phyloP scores from a whole-genome alignment of 768 basidiomycete species.

The Pulveroboletus sp. region DNA sequence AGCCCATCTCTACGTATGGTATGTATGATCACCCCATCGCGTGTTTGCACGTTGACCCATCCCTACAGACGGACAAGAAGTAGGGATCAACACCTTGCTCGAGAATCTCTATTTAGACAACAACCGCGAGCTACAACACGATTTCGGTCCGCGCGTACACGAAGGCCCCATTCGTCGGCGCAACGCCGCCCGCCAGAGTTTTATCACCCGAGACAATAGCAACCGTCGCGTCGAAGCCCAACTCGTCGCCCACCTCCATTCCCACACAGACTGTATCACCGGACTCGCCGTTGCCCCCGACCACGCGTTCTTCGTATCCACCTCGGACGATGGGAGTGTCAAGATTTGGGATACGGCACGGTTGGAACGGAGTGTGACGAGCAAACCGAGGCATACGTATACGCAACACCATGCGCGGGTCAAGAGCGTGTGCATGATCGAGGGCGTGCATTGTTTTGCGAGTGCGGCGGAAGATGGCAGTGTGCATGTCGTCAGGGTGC shows the following conservation, averaged over 20 bases:
- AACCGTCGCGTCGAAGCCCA: constrained; percentile 68
- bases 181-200: constrained; percentile 66
- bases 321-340: constrained; percentile 91
- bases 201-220: constrained; percentile 61
- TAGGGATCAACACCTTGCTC: constrained; percentile 82
- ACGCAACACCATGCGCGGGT: constrained; percentile 69
- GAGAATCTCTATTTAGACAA: constrained; percentile 90
- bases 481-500: constrained; percentile 80
- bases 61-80: constrained; percentile 80
- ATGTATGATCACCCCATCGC: constrained; percentile 12
- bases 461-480: constrained; percentile 84
- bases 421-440: constrained; percentile 74
- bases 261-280: constrained; percentile 79
- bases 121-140: constrained; percentile 78
- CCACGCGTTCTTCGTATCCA: constrained; percentile 91
- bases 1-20: constrained; percentile 76
- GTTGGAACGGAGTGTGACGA: constrained; percentile 92
- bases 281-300: constrained; percentile 88
- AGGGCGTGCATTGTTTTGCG: constrained; percentile 86
- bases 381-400: constrained; percentile 74
- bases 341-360: constrained; percentile 92
- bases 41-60: constrained; percentile 1
- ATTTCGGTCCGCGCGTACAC: constrained; percentile 88
- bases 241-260: constrained; percentile 79
- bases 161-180: constrained; percentile 80